Evolutionary conservation across 106 monocot species (phyloP).

Genomic region (Gastrodia elata): DNA sequence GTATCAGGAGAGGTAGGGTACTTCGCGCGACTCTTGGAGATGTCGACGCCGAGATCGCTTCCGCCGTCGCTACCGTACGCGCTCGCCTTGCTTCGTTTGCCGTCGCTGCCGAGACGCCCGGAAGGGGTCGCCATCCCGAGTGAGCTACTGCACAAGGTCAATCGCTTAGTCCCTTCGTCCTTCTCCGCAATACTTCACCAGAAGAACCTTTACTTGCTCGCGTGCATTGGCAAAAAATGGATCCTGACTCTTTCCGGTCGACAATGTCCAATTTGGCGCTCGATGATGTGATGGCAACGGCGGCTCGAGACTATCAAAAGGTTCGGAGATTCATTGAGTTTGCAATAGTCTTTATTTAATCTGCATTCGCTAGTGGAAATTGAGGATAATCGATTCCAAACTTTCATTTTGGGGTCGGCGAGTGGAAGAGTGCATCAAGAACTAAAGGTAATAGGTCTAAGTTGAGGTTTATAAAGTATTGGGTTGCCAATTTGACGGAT

Average conservation of each 20-base stretch:
- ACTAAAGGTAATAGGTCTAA: too few relatives aligned
- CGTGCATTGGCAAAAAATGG: conserved; percentile 34
- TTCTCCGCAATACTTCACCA: background rate
- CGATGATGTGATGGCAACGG: conserved; percentile 88
- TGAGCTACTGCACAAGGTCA: background rate
- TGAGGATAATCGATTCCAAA: background rate
- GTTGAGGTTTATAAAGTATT: too few relatives aligned
- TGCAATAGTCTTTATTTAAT: background rate
- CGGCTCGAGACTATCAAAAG: conserved; percentile 92
- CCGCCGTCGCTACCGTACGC: too few relatives aligned
- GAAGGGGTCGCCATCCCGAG: too few relatives aligned
- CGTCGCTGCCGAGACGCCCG: too few relatives aligned
- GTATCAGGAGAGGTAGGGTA: too few relatives aligned
- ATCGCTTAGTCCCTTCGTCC: background rate
- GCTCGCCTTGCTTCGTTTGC: too few relatives aligned
- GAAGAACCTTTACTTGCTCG: background rate
- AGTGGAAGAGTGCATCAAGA: too few relatives aligned
- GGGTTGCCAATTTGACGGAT: too few relatives aligned
- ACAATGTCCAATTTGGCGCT: conserved; percentile 68
- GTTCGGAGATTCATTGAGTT: conserved; percentile 16
- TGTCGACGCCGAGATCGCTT: too few relatives aligned
- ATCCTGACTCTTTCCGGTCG: conserved; percentile 72
- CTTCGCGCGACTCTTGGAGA: too few relatives aligned
- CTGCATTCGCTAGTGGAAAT: background rate
- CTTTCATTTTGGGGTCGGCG: background rate